Evolutionary conservation across 2,329 filamentous ascomycete species (phyloP), one percentile per base, ranked within the genome.

Genomic region (Aspergillus ruber): DNA sequence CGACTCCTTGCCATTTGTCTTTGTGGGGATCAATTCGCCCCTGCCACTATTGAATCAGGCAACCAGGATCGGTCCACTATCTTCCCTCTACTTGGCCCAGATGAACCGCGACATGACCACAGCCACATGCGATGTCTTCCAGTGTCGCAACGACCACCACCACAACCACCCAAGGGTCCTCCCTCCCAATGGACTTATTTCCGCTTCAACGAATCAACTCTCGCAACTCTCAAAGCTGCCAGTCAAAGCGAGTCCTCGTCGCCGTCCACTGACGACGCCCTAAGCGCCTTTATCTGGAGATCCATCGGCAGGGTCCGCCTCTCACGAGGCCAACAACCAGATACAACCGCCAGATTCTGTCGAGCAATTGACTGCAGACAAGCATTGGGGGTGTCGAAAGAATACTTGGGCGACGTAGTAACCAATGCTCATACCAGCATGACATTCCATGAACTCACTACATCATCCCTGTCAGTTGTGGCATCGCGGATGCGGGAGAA

Each of bases 1-100:
- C 42, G 49, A 10, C 44, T 58, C n/a, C 43, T 61, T 3, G 47
- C 56, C 7, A 38, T 35, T 1, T 35, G 47, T 12, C 46, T 57
- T 41, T 38, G 47, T 4, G 50, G 52, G 0, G 45, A 45, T 21
- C 21, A 21, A 21, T 21, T 21, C 5, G 21, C 21, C 21, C 21
- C 21, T 21, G 21, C 21, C 21, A 21, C 21, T 5, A 1, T 21
- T 21, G 21, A 21, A 21, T 21, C 21, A 21, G 21, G 21, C 21
- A 21, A 21, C 21, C 21, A 21, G 21, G 3, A 33, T 33, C n/a
- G 32, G 4, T 33, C 32, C 4, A 33, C 32, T 10, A 33, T 33
- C 32, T 33, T 33, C n/a, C 32, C 32, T 10, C 8, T 1, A 33
- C 32, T 33, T 33, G 32, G 32, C n/a, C n/a, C 32, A 33, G n/a